phyloP scores from a whole-genome alignment of 2,329 filamentous ascomycete species.

The Ophiocordyceps camponoti-rufipedis region DNA sequence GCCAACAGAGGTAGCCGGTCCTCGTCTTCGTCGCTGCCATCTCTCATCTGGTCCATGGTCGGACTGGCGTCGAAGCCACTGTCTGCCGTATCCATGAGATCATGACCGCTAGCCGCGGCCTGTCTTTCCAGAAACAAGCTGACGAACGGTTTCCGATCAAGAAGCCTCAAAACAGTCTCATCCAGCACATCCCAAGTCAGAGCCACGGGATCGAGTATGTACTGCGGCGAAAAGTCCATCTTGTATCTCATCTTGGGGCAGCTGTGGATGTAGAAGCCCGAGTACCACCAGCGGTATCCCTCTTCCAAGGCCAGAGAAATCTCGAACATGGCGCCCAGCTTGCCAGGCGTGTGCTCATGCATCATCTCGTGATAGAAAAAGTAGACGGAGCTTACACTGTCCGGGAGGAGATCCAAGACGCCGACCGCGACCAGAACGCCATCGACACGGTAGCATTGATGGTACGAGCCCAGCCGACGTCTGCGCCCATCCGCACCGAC shows the following conservation, averaged over 20 bases:
- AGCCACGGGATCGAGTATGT: constrained; percentile 51
- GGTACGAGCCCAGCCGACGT: constrained; percentile 50
- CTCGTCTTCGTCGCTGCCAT: constrained; percentile 6
- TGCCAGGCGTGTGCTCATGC: constrained; percentile 51
- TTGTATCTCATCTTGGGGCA: constrained; percentile 79
- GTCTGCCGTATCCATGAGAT: background rate
- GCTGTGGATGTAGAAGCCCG: constrained; percentile 63
- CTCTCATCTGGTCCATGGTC: background rate
- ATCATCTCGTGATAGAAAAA: constrained; percentile 67
- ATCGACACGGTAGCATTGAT: constrained; percentile 68
- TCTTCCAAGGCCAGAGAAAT: constrained; percentile 50
- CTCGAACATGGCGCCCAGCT: constrained; percentile 57
- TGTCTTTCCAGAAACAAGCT: constrained; percentile 22
- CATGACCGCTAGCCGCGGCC: background rate
- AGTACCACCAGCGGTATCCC: constrained; percentile 63
- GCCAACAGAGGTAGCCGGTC: constrained; percentile 28
- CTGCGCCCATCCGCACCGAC: constrained; percentile 28
- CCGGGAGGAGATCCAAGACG: constrained; percentile 58
- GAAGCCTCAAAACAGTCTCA: constrained; percentile 25
- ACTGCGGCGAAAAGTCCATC: constrained; percentile 58
- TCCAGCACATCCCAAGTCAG: constrained; percentile 44
- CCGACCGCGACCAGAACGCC: constrained; percentile 58
- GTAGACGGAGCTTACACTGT: constrained; percentile 67
- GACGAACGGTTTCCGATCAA: constrained; percentile 38
- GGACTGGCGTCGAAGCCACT: background rate